Percentiles rank a stretch among this genome's conserved stretches.
Evolutionary conservation across 2,329 filamentous ascomycete genomes (phyloP).

Genomic region (Pezicula radicicola): DNA sequence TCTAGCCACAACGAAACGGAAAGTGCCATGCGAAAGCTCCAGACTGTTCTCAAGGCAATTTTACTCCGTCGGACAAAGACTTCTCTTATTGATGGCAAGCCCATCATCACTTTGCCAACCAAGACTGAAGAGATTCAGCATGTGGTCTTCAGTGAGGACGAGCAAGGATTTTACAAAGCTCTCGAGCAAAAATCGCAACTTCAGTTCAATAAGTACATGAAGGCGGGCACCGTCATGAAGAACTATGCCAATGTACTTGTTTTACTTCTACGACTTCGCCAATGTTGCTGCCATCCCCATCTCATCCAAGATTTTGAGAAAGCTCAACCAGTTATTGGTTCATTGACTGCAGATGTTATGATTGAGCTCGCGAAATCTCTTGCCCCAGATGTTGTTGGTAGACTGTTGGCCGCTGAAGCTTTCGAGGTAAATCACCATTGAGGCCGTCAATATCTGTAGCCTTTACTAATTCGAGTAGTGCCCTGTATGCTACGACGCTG

Average conservation of each 20-base stretch:
- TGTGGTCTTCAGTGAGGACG: constrained; percentile 64
- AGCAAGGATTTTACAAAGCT: constrained; percentile 60
- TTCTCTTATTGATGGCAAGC: constrained; percentile 75
- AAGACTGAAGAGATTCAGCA: constrained; percentile 61
- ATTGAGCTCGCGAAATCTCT: constrained; percentile 61
- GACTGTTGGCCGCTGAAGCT: constrained; percentile 46
- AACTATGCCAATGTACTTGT: constrained; percentile 81
- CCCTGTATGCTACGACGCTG: constrained; percentile 76
- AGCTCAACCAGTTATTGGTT: constrained; percentile 8
- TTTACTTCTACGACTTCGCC: constrained; percentile 74
- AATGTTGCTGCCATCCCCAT: constrained; percentile 76
- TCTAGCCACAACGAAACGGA: constrained; percentile 15
- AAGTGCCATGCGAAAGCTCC: constrained; percentile 66
- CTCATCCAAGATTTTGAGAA: constrained; percentile 63
- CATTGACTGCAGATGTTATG: constrained; percentile 33
- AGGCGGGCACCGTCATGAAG: constrained; percentile 62
- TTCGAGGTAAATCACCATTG: constrained; percentile 43
- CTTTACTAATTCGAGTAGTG: constrained; percentile 47
- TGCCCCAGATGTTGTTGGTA: constrained; percentile 55
- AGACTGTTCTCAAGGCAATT: constrained; percentile 73
- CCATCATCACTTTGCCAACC: constrained; percentile 66
- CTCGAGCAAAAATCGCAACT: constrained; percentile 66
- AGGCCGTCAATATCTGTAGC: not conserved
- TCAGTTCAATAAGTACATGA: constrained; percentile 74
- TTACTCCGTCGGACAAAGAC: constrained; percentile 81